phyloP scores from a whole-genome alignment of 176 grass and related monocot genomes.

The Echinochloa phyllopogon region DNA sequence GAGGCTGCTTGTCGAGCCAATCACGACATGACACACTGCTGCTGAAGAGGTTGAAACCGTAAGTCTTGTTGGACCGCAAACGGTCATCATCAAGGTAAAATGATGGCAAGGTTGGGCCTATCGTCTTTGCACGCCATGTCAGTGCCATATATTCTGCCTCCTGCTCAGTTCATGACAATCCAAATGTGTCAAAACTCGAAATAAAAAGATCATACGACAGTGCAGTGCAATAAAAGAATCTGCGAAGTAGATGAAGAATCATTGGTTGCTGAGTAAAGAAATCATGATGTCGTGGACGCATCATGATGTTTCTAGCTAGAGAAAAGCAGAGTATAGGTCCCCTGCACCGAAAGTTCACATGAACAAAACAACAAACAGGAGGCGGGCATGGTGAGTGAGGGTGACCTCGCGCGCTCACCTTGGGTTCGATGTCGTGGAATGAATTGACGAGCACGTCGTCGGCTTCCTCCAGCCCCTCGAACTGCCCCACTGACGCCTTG shows the following conservation, averaged over 20 bases:
- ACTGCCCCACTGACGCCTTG: not conserved
- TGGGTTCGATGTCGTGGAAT: slow-evolving; percentile 20
- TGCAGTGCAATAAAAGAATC: not conserved
- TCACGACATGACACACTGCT: slow-evolving; percentile 4
- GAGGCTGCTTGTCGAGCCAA: slow-evolving; percentile 39
- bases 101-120: slow-evolving; percentile 50
- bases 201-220: not conserved
- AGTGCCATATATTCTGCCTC: slow-evolving; percentile 46
- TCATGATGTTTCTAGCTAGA: no score
- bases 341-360: no score
- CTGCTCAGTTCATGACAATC: not conserved
- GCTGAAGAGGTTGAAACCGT: slow-evolving; percentile 45
- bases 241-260: not conserved
- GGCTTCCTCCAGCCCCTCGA: slow-evolving; percentile 15
- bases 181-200: not conserved
- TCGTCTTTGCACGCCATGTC: slow-evolving; percentile 37
- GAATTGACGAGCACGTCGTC: slow-evolving; percentile 51
- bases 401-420: not conserved
- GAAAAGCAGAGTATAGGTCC: not conserved
- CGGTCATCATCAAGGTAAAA: slow-evolving; percentile 37
- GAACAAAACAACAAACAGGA: not conserved
- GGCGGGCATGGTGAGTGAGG: not conserved
- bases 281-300: no score
- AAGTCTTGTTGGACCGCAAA: slow-evolving; percentile 18
- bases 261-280: not conserved